These are phyloP conservation scores for Clonostachys rosea DNA, from an alignment of 2,329 filamentous ascomycete genomes.

Conservation along the genomic window DNA sequence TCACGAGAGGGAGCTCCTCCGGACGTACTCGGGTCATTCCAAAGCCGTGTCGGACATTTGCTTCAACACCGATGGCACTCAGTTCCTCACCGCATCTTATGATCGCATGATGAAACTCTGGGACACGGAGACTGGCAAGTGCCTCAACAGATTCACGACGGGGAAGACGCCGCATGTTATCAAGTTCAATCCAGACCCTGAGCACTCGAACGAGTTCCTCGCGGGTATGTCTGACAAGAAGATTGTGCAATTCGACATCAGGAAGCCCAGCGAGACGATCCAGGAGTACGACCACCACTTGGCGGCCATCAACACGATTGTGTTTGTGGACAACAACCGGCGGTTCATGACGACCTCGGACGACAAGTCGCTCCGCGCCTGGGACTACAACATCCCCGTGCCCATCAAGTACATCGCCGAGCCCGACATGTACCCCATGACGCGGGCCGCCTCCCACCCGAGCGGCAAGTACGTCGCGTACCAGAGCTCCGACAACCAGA, in stretches of 20 bases:
- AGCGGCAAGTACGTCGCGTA: slow-evolving; percentile 92
- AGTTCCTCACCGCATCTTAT: slow-evolving; percentile 88
- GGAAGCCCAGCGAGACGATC: slow-evolving; percentile 70
- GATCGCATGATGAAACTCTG: slow-evolving; percentile 96
- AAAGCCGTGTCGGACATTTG: slow-evolving; percentile 88
- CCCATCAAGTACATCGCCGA: slow-evolving; percentile 98
- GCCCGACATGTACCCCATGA: slow-evolving; percentile 96
- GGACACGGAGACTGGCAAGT: slow-evolving; percentile 94
- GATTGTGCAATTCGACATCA: slow-evolving; percentile 93
- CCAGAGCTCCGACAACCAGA: slow-evolving; percentile 92
- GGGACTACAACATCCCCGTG: slow-evolving; percentile 98
- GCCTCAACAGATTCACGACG: slow-evolving; percentile 82
- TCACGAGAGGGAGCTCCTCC: slow-evolving; percentile 80
- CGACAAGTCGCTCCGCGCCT: slow-evolving; percentile 91
- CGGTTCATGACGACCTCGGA: slow-evolving; percentile 98
- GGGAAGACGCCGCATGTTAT: slow-evolving; percentile 95
- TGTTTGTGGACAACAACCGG: slow-evolving; percentile 89
- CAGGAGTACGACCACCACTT: slow-evolving; percentile 99
- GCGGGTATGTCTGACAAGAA: slow-evolving; percentile 99
- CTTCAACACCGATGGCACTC: slow-evolving; percentile 77
- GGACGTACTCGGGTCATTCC: slow-evolving; percentile 85
- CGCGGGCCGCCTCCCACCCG: slow-evolving; percentile 77
- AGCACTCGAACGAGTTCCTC: slow-evolving; percentile 82
- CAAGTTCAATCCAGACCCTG: slow-evolving; percentile 80
- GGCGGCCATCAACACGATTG: slow-evolving; percentile 96